A percentile compares a stretch with the other conserved stretches of the same genome.
phyloP scores from a whole-genome alignment of 2,329 filamentous ascomycete species.

The Remersonia thermophila region DNA sequence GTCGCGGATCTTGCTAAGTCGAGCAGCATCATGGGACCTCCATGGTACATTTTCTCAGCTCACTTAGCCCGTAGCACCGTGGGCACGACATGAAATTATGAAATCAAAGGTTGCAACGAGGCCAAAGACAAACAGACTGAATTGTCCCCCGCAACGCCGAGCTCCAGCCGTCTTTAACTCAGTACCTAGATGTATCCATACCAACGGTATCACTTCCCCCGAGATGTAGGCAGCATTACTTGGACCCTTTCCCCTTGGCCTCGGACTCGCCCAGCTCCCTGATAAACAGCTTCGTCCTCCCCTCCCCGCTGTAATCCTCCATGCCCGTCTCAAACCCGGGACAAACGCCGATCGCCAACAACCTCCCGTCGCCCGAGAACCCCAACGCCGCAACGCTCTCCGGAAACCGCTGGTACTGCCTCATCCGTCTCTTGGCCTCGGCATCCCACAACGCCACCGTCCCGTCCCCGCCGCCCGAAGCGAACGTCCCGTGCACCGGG shows the following conservation, averaged over 20 bases:
- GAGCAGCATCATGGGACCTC: too few species aligned
- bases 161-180: constrained; percentile 1
- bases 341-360: constrained; percentile 68
- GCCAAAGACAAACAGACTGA: not conserved
- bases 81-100: too few species aligned
- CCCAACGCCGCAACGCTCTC: constrained; percentile 65
- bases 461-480: constrained; percentile 78
- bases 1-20: too few species aligned
- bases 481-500: constrained; percentile 71
- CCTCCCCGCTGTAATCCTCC: constrained; percentile 62
- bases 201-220: not conserved
- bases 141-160: constrained; percentile 7
- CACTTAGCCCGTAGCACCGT: too few species aligned
- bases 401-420: constrained; percentile 76
- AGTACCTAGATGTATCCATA: too few species aligned
- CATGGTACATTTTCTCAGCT: too few species aligned
- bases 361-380: constrained; percentile 67
- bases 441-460: constrained; percentile 92
- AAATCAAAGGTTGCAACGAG: not conserved
- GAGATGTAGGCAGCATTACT: constrained; percentile 30
- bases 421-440: constrained; percentile 75
- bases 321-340: constrained; percentile 81
- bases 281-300: constrained; percentile 65
- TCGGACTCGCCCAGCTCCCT: constrained; percentile 78
- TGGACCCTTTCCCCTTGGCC: constrained; percentile 71